Evolutionary conservation across 495 filamentous ascomycete species (phyloP).

Genomic region (Rostrohypoxylon terebratum): DNA sequence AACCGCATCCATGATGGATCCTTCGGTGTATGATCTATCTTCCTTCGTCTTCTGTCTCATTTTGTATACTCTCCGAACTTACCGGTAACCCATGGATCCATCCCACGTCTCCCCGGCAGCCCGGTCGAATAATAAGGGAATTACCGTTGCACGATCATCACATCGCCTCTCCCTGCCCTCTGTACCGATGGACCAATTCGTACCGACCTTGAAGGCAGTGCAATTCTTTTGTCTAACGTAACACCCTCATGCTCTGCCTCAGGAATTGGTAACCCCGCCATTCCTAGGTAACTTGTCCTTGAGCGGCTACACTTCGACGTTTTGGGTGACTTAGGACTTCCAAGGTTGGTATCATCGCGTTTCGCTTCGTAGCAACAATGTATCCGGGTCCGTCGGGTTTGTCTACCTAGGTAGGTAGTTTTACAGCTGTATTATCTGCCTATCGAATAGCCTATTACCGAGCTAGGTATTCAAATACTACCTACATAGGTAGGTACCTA

Average conservation of each 20-base stretch:
- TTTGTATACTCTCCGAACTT: not conserved
- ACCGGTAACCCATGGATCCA: not conserved
- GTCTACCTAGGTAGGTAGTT: too few species aligned
- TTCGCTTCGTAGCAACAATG: not conserved
- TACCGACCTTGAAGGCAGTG: slow-evolving; percentile 2
- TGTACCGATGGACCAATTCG: not conserved
- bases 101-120: slow-evolving; percentile 3
- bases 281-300: not conserved
- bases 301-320: not conserved
- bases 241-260: not conserved
- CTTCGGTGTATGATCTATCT: slow-evolving; percentile 6
- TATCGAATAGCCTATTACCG: too few species aligned
- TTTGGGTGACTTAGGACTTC: not conserved
- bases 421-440: too few species aligned
- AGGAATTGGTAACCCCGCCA: not conserved
- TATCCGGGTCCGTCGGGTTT: not conserved
- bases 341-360: not conserved
- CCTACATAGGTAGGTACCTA: too few species aligned
- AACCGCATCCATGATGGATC: too few species aligned
- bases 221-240: not conserved
- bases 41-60: not conserved
- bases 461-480: too few species aligned
- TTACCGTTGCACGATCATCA: not conserved
- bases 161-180: not conserved
- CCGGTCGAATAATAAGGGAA: slow-evolving; percentile 2